Evolutionary conservation across 1,139 yeast species (phyloP), one percentile per base, ranked within the genome.

Genomic region (Protomyces inouyei): DNA sequence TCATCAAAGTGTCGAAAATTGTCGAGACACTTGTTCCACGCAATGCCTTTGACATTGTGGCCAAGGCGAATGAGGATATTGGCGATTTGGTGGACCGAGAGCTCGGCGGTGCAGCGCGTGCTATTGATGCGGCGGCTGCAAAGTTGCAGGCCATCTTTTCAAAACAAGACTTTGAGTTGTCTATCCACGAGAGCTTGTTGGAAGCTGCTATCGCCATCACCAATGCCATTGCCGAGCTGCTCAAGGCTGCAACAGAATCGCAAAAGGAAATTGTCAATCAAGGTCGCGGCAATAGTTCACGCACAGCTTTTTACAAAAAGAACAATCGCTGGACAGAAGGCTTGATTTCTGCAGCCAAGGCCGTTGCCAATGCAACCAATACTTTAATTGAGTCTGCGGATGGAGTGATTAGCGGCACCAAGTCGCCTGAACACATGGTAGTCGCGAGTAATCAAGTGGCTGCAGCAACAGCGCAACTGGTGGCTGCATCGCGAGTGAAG

Each of bases 281-380:
- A 68, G 90, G 91, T 46, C 81, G 81, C 69, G 95, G 95, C 4
- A 75, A 83, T 0, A 84, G 82, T 64, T 79, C 90, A 1, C 80
- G 85, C 66, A 85, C 90, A 3, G 90, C 88, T 52, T 91, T 87
- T 73, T 91, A 91, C 77, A 88, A 87, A 74, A 89, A 88, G 76
- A 89, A 91, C 74, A 90, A 86, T 73, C 82, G 95, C 72, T 90
- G 97, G 97, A 89, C 97, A 0, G 96, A 91, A 75, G 97, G 97
- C 45, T 83, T 90, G 65, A 85, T 91, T 52, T 88, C 96, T 68
- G 97, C 97, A 14, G 90, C 97, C 1, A 87, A 88, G 71, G 87
- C 95, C 0, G 95, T 91, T 57, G 96, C 96, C 3, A 85, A 85
- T 2, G 85, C 96, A 0, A 90, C 97, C 2, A 87, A 86, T 70